Conservation (phyloP, 192 early-diverging fungal species). For the Thamnidium elegans region DNA sequence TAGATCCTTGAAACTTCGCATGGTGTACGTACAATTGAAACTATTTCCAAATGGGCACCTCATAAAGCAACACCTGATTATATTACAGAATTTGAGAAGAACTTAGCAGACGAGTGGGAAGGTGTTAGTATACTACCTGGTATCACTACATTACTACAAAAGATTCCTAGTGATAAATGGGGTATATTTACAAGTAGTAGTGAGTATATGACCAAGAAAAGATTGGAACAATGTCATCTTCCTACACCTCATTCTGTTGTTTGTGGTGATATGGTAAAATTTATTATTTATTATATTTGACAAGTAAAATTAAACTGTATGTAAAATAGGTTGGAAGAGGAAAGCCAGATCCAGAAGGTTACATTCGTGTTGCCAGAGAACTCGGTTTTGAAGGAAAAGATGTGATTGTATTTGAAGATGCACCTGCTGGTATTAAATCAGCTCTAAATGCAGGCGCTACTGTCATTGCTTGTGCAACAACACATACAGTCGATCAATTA, state of each 20-base stretch:
- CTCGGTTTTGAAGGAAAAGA: conserved; percentile 34
- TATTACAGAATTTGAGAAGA: conserved; percentile 20
- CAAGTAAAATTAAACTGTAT: background rate
- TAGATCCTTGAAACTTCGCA: conserved; percentile 46
- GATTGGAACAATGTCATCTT: conserved; percentile 43
- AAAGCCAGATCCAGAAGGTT: conserved; percentile 35
- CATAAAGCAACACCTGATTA: conserved; percentile 22
- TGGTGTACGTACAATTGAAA: conserved; percentile 48
- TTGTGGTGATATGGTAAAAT: conserved; percentile 7
- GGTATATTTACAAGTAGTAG: conserved; percentile 45
- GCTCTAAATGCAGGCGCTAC: conserved; percentile 40
- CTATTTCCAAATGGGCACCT: conserved; percentile 44
- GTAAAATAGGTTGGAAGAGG: background rate
- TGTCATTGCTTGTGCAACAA: conserved; percentile 39
- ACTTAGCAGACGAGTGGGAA: conserved; percentile 31
- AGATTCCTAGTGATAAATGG: conserved; percentile 31
- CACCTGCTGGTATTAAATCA: conserved; percentile 45
- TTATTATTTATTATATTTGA: background rate
- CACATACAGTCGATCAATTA: conserved; percentile 41
- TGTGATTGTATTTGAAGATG: conserved; percentile 55
- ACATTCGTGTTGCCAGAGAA: conserved; percentile 35
- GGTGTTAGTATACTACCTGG: conserved; percentile 51
- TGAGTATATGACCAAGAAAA: conserved; percentile 38
- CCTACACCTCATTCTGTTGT: conserved; percentile 33
- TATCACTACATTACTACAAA: conserved; percentile 29